Conservation (phyloP, 768 basidiomycete genomes). For the Chalciporus pseudorubinellus region DNA sequence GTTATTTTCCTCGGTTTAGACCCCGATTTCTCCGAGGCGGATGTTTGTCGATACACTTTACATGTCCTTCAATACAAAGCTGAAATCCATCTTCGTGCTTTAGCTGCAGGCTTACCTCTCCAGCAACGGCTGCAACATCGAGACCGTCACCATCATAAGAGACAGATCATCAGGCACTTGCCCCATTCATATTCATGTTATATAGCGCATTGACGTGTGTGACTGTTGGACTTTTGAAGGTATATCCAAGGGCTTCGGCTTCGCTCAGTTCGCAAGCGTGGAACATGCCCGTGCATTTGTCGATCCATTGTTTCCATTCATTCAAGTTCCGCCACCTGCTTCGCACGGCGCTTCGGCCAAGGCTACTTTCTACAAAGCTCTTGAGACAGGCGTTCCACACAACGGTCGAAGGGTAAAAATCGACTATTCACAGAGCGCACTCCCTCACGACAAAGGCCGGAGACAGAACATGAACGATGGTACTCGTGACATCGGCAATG, state of each 20-base stretch:
- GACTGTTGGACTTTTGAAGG: slow-evolving; percentile 74
- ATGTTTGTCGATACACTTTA: slow-evolving; percentile 60
- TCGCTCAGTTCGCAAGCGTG: slow-evolving; percentile 86
- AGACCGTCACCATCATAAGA: slow-evolving; percentile 92
- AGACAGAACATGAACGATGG: slow-evolving; percentile 84
- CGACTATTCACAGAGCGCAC: slow-evolving; percentile 88
- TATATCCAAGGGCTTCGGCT: slow-evolving; percentile 94
- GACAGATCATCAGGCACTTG: slow-evolving; percentile 96
- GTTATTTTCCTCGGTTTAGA: slow-evolving; percentile 95
- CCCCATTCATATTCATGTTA: slow-evolving; percentile 69
- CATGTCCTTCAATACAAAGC: slow-evolving; percentile 36
- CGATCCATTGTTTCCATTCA: slow-evolving; percentile 85
- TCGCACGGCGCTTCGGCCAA: slow-evolving; percentile 81
- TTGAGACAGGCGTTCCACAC: slow-evolving; percentile 67
- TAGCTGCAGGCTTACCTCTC: slow-evolving; percentile 80
- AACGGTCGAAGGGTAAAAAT: slow-evolving; percentile 90
- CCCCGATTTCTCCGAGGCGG: slow-evolving; percentile 87
- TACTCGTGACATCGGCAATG: slow-evolving; percentile 90
- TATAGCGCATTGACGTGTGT: slow-evolving; percentile 72
- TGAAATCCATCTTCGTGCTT: slow-evolving; percentile 34
- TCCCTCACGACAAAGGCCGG: slow-evolving; percentile 64
- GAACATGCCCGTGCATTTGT: slow-evolving; percentile 91
- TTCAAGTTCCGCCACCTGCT: slow-evolving; percentile 88
- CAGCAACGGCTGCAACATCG: slow-evolving; percentile 69
- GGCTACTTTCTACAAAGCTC: slow-evolving; percentile 67